Conservation (phyloP, 2,329 filamentous ascomycete genomes). For the Pleurostoma richardsiae region DNA sequence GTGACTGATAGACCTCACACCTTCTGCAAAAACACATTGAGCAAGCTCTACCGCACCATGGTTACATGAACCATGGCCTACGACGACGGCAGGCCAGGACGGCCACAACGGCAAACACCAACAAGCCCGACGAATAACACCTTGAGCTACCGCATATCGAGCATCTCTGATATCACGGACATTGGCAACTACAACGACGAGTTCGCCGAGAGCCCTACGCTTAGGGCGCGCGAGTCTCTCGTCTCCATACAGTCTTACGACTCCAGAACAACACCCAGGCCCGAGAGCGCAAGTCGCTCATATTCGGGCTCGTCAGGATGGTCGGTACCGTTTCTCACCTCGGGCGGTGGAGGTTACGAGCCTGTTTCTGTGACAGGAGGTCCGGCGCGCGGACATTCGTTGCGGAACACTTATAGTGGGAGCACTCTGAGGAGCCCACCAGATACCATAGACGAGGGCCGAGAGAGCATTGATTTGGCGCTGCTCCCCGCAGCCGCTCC, state of each 20-base stretch:
- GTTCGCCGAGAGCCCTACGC: constrained; percentile 11
- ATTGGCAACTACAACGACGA: constrained; percentile 57
- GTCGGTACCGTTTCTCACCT: background rate
- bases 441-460: constrained; percentile 27
- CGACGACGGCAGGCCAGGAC: background rate
- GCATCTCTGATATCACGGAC: constrained; percentile 22
- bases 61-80: background rate
- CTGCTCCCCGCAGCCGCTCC: constrained; percentile 35
- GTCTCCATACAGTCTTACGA: constrained; percentile 30
- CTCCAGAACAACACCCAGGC: constrained; percentile 1
- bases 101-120: background rate
- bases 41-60: background rate
- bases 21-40: too few relatives aligned
- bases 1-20: too few relatives aligned
- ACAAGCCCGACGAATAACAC: background rate
- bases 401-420: constrained; percentile 7
- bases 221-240: constrained; percentile 30
- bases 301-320: constrained; percentile 10
- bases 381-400: constrained; percentile 1
- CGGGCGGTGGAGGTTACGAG: constrained; percentile 11
- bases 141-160: constrained; percentile 17
- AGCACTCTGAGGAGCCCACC: constrained; percentile 14
- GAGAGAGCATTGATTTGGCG: constrained; percentile 26
- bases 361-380: constrained; percentile 5
- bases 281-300: constrained; percentile 13